phyloP scores from a whole-genome alignment of 2,329 filamentous ascomycete genomes.

The Dothideomycetes sp. region DNA sequence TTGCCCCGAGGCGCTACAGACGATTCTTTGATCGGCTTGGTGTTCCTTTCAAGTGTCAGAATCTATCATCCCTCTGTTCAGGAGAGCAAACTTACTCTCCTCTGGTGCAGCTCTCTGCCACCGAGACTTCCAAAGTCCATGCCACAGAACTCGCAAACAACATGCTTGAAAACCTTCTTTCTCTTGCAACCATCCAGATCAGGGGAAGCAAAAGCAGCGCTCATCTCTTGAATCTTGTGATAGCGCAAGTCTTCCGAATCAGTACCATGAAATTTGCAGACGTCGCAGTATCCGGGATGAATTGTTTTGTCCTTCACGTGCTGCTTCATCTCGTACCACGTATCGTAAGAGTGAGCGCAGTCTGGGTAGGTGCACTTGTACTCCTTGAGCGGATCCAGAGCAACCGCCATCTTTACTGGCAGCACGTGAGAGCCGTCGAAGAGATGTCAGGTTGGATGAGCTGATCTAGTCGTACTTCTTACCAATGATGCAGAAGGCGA shows the following conservation, averaged over 20 bases:
- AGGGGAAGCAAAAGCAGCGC: constrained; percentile 13
- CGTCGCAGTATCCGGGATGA: constrained; percentile 34
- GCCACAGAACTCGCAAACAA: constrained; percentile 46
- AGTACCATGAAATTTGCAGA: constrained; percentile 27
- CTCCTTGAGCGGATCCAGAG: constrained; percentile 9
- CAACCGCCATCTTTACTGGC: background rate
- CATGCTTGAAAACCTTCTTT: constrained; percentile 26
- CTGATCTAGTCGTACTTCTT: background rate
- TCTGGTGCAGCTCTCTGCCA: constrained; percentile 42
- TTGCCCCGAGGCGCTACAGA: constrained; percentile 23
- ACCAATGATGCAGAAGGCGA: background rate
- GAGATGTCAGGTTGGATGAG: background rate
- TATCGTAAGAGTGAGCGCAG: constrained; percentile 37
- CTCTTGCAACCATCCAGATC: constrained; percentile 5
- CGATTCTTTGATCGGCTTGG: constrained; percentile 36
- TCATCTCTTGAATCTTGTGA: constrained; percentile 25
- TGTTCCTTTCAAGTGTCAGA: constrained; percentile 29
- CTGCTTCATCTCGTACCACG: constrained; percentile 32
- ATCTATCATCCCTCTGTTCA: background rate
- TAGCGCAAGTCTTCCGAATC: constrained; percentile 21
- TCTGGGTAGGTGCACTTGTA: constrained; percentile 32
- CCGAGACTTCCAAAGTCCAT: constrained; percentile 43
- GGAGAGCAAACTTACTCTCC: constrained; percentile 27
- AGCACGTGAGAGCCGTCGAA: background rate
- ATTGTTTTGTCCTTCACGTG: constrained; percentile 38